Evolutionary conservation across 1,284 basidiomycete genomes (phyloP).

Genomic region (Cutaneotrichosporon curvatum): DNA sequence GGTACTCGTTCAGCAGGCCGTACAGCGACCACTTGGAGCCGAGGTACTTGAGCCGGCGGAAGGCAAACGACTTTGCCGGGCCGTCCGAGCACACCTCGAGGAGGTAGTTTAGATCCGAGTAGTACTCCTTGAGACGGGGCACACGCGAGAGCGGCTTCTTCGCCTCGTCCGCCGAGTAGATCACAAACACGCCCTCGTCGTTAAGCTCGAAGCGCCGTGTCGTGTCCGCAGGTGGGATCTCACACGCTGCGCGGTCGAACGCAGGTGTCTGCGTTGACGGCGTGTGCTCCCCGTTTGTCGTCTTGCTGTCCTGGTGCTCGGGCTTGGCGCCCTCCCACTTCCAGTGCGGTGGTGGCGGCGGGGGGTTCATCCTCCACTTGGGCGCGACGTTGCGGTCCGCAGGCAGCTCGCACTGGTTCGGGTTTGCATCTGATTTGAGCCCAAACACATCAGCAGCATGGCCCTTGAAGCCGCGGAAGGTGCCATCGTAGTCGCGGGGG

Average conservation of each 20-base stretch:
- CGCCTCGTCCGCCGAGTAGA: constrained; percentile 50
- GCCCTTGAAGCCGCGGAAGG: constrained; percentile 59
- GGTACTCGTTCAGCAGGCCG: constrained; percentile 83
- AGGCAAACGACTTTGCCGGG: constrained; percentile 93
- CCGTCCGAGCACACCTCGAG: constrained; percentile 82
- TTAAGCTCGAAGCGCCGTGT: constrained; percentile 65
- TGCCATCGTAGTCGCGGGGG: constrained; percentile 76
- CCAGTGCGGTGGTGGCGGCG: constrained; percentile 88
- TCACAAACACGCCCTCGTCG: constrained; percentile 77
- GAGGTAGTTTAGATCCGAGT: constrained; percentile 88
- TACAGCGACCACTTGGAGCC: constrained; percentile 96
- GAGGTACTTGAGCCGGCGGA: constrained; percentile 83
- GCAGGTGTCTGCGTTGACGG: constrained; percentile 15
- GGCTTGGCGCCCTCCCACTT: constrained; percentile 54
- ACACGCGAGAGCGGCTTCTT: constrained; percentile 62
- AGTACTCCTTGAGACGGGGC: constrained; percentile 87
- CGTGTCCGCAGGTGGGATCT: constrained; percentile 56
- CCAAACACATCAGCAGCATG: constrained; percentile 58
- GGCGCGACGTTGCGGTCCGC: neutral
- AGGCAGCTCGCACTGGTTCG: constrained; percentile 27
- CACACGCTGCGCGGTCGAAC: constrained; percentile 56
- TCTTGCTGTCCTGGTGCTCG: constrained; percentile 32
- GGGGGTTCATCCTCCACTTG: constrained; percentile 78
- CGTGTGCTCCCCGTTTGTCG: constrained; percentile 16
- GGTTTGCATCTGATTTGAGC: constrained; percentile 57